Percentiles rank a stretch among this genome's conserved stretches.
Conservation (phyloP, 192 early-diverging fungal species). For the Coemansia sp. region DNA sequence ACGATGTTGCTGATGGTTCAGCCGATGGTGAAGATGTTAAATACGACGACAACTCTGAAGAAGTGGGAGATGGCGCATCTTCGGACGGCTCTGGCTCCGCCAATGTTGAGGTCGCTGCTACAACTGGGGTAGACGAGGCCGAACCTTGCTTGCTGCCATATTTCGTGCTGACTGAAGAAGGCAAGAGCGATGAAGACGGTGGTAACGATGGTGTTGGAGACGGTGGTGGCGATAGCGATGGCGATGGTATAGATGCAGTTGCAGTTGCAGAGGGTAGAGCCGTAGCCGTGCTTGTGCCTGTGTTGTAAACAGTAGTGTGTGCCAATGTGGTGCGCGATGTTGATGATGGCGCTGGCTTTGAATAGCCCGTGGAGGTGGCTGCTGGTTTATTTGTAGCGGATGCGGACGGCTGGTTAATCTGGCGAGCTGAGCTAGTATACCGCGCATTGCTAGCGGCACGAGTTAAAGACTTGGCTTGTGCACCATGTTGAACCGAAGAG, state of each 20-base stretch:
- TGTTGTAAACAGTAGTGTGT: no score
- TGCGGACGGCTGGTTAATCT: not conserved
- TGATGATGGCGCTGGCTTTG: not conserved
- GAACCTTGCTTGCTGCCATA: not conserved
- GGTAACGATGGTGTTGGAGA: not conserved
- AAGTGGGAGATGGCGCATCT: not conserved
- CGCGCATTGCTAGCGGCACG: not conserved
- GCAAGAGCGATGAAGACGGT: not conserved
- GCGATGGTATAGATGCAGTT: not conserved
- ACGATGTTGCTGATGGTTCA: not conserved
- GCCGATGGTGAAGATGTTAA: not conserved
- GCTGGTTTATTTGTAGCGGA: not conserved
- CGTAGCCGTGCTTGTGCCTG: not conserved
- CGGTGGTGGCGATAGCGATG: no score
- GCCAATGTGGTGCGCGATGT: not conserved
- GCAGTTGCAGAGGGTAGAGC: not conserved
- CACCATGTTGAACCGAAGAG: not conserved
- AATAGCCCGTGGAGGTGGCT: not conserved
- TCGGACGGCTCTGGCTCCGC: not conserved
- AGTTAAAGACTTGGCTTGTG: not conserved
- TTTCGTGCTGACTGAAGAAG: not conserved
- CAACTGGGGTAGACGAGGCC: not conserved
- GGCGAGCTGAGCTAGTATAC: not conserved
- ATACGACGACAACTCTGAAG: not conserved
- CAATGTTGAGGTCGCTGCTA: not conserved